Evolutionary conservation across 352 stramenopile species (phyloP), one percentile per base, ranked within the genome.

Genomic region (Pythium chondricola): DNA sequence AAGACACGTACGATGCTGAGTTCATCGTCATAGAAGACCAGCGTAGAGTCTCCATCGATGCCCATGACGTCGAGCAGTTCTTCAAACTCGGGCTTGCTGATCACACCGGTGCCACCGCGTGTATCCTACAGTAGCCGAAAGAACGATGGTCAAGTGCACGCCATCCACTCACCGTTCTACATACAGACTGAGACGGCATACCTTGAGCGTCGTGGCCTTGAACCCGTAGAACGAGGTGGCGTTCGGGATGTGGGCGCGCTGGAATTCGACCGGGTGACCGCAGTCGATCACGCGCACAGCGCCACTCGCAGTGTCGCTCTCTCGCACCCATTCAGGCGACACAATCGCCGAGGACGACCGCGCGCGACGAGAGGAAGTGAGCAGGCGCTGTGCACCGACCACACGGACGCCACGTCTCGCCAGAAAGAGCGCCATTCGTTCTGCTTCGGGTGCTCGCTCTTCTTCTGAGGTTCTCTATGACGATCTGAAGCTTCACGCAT

Each of bases 21-120:
- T 22, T 83, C 61, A 36, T 92, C 76, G 52, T 89, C 80, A 56
- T 92, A 92, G 42, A 92, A 85, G 14, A 92, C 77, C 16, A 92
- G 48, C 33, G 71, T 85, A 18, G 61, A 66, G 39, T 83, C 61
- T 11, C 58, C 60, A 7, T 71, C 58, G 22, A 88, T 52, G 16
- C 69, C 51, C 31, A 88, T 29, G 20, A 63, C 48, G 26, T 79
- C 62, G 17, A 85, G 20, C 4, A 78, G 32, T 35, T 74, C 56
- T 25, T 52, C 17, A 52, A 87, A 86, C 37, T 76, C 56, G 17
- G 59, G 27, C 21, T 61, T 9, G 27, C 58, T 68, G 25, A 85
- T 61, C 37, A 84, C 66, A 13, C 68, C 63, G 9, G 67, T 84
- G 24, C 66, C 45, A 16, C 67, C 63, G 17, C 63, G 65, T 33